phyloP scores from a whole-genome alignment of 176 grass and related monocot species.

The Olyra latifolia region DNA sequence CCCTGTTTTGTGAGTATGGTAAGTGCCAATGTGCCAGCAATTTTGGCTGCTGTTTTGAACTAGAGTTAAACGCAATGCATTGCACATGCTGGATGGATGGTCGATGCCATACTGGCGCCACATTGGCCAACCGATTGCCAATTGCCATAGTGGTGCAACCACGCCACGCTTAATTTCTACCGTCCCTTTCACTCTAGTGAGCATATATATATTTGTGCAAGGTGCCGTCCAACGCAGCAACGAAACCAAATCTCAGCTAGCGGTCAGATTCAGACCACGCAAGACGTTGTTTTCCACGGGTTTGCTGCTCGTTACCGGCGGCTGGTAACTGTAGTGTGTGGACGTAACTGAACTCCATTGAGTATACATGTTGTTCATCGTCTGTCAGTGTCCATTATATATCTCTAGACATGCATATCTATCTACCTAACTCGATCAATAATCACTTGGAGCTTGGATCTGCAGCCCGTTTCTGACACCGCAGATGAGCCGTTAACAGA shows the following conservation, averaged over 20 bases:
- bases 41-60: neutral
- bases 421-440: too few relatives aligned
- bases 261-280: neutral
- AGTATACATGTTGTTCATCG: too few relatives aligned
- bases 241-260: neutral
- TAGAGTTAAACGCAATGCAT: neutral
- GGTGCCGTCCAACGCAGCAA: neutral
- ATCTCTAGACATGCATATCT: too few relatives aligned
- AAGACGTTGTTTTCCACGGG: neutral
- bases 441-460: too few relatives aligned
- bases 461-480: too few relatives aligned
- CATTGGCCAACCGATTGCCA: too few relatives aligned
- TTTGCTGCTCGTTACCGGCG: neutral
- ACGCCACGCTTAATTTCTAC: too few relatives aligned
- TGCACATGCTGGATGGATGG: neutral
- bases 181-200: too few relatives aligned
- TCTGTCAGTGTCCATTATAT: too few relatives aligned
- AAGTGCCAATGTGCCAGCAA: neutral
- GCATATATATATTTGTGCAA: neutral
- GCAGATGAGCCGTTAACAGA: too few relatives aligned
- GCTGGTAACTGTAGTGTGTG: neutral
- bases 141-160: too few relatives aligned
- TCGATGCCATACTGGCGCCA: neutral
- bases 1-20: neutral
- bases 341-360: neutral